Percentiles rank a stretch among this genome's conserved stretches.
Conservation (phyloP, 2,329 filamentous ascomycete genomes). For the Ciborinia camelliae region DNA sequence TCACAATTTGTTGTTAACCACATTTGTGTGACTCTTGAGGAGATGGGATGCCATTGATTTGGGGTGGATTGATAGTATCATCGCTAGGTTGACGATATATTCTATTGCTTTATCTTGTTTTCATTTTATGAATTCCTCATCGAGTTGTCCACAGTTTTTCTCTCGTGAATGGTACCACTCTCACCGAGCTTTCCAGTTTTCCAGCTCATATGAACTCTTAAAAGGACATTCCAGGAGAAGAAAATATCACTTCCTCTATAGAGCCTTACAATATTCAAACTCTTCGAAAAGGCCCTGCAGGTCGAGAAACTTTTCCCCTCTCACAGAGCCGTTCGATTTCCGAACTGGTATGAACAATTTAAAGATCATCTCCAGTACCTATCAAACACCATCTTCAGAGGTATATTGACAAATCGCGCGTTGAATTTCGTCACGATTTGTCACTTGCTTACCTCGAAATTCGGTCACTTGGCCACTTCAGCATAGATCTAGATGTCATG, state of each 20-base stretch:
- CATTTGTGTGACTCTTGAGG: neutral
- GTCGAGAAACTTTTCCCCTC: too few species aligned
- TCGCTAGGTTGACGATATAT: neutral
- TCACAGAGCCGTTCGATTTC: too few species aligned
- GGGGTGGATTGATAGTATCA: neutral
- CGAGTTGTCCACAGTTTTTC: too few species aligned
- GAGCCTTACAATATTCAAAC: too few species aligned
- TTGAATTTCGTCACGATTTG: neutral
- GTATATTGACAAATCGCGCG: neutral
- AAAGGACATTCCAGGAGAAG: too few species aligned
- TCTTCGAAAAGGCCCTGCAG: too few species aligned
- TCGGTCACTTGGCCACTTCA: neutral
- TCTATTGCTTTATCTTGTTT: neutral
- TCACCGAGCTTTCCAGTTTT: too few species aligned
- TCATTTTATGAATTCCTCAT: neutral
- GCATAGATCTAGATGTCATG: neutral
- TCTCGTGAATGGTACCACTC: too few species aligned
- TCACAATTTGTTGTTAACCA: neutral
- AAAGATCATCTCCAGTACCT: too few species aligned
- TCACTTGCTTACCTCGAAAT: neutral
- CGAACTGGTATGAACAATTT: too few species aligned
- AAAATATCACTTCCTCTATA: too few species aligned
- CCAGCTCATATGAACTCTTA: too few species aligned
- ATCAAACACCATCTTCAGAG: neutral
- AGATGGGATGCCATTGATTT: neutral